Evolutionary conservation across 2,329 filamentous ascomycete genomes (phyloP).

Genomic region (Fusarium sacchari): DNA sequence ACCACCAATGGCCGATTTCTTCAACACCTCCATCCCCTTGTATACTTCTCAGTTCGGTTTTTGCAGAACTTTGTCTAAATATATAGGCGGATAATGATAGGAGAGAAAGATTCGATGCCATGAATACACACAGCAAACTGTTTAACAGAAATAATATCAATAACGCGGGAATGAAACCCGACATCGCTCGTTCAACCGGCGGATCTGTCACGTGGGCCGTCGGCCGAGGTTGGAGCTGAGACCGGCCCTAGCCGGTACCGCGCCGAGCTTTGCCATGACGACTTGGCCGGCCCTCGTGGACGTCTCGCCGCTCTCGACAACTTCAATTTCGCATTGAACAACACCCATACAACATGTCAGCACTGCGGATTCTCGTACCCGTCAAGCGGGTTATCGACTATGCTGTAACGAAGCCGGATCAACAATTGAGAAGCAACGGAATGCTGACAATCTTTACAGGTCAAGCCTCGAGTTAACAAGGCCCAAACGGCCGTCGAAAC

Average conservation of each 20-base stretch:
- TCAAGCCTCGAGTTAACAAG: slow-evolving; percentile 77
- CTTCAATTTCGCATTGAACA: slow-evolving; percentile 40
- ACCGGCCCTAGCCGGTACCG: slow-evolving; percentile 57
- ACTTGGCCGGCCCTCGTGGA: slow-evolving; percentile 30
- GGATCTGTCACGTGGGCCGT: slow-evolving; percentile 49
- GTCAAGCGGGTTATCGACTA: slow-evolving; percentile 89
- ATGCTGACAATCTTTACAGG: slow-evolving; percentile 53
- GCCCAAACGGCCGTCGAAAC: slow-evolving; percentile 89
- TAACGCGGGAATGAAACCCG: slow-evolving; percentile 1
- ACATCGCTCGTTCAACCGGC: slow-evolving; percentile 31
- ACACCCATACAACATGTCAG: slow-evolving; percentile 61
- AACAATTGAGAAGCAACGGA: slow-evolving; percentile 4
- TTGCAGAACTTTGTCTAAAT: background rate
- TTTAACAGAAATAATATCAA: background rate
- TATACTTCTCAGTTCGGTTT: background rate
- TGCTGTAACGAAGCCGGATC: slow-evolving; percentile 65
- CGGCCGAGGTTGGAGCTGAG: slow-evolving; percentile 55
- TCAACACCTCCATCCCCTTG: background rate
- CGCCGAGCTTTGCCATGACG: slow-evolving; percentile 45
- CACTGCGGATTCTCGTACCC: slow-evolving; percentile 80
- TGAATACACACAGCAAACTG: background rate
- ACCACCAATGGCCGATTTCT: background rate
- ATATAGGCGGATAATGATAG: background rate
- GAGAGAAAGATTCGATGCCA: background rate
- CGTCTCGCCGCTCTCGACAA: slow-evolving; percentile 33